Evolutionary conservation across 371 early-diverging fungal species (phyloP), one percentile per base, ranked within the genome.

Genomic region (Rhizopus delemar): DNA sequence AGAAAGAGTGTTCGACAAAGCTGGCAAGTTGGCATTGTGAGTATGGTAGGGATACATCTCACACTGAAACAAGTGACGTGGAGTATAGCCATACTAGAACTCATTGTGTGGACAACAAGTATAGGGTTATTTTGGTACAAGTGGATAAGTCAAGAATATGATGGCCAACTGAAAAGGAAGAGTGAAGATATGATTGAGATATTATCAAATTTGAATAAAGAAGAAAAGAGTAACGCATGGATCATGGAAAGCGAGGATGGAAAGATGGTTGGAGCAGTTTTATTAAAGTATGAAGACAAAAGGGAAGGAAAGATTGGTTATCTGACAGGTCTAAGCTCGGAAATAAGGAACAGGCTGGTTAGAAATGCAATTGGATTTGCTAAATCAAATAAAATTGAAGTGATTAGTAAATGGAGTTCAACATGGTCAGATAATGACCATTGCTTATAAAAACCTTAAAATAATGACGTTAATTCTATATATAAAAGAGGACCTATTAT

Each of bases 21-120:
- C 28, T 77, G 67, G 74, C 74, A 73, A 56, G 69, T 69, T n/a
- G 72, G 77, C 6, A 41, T 73, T 2, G 64, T 73, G 5, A 71
- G 74, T 13, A 50, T 77, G 8, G 34, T 69, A 8, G 65, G 73
- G 3, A 51, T 71, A 13, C 70, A 68, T 32, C 6, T 66, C n/a
- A 22, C 22, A 22, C 4, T 39, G 3, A 59, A 29, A 15, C 29
- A 16, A 22, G 41, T 46, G 12, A 32, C 45, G 5, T 53, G 48
- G 48, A 48, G 48, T 29, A 29, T 60, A 3, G 13, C 57, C 5
- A n/a, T 69, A 34, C 8, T 62, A 8, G 70, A 68, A 34, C 12
- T 69, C 29, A n/a, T 64, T 3, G 28, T 75, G 39, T 74, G 73
- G 73, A 75, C 69, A 39, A 60, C 69, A 2, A 63, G 78, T 15